Percentiles rank a stretch among this genome's conserved stretches.
Evolutionary conservation across 2,329 filamentous ascomycete genomes (phyloP).

Genomic region (Cladophialophora bantiana): DNA sequence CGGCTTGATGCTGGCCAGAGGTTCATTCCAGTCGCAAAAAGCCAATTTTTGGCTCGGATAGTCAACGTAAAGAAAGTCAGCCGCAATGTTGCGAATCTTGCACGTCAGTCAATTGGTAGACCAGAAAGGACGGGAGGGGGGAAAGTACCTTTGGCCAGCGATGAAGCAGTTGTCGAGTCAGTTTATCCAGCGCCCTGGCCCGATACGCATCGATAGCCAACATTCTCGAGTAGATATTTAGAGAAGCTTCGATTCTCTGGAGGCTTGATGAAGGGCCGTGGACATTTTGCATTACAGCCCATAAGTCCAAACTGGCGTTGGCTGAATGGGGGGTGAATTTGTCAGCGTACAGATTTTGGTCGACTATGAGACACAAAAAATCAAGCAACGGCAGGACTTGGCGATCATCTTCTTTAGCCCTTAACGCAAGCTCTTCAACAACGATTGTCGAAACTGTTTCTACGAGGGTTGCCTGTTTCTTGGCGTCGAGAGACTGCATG

Average conservation of each 20-base stretch:
- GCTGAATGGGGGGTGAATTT: constrained; percentile 12
- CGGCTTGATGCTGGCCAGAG: constrained; percentile 33
- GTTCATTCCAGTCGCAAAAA: constrained; percentile 37
- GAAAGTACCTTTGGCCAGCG: constrained; percentile 36
- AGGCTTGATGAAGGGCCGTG: constrained; percentile 85
- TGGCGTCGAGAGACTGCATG: constrained; percentile 23
- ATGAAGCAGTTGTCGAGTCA: constrained; percentile 39
- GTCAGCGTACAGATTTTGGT: constrained; percentile 56
- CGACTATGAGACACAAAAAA: constrained; percentile 76
- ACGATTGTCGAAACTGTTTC: constrained; percentile 59
- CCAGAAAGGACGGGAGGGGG: background rate
- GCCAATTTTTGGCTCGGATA: constrained; percentile 31
- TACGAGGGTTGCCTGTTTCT: constrained; percentile 7
- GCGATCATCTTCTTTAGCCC: constrained; percentile 67
- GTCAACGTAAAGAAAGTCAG: constrained; percentile 38
- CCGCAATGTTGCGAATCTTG: constrained; percentile 36
- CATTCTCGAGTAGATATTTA: constrained; percentile 71
- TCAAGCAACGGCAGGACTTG: constrained; percentile 78
- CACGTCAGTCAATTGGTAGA: constrained; percentile 9
- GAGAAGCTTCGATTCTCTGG: constrained; percentile 78
- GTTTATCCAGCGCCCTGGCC: constrained; percentile 33
- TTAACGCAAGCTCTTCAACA: constrained; percentile 59
- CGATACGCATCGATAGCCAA: constrained; percentile 23
- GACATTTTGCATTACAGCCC: constrained; percentile 74
- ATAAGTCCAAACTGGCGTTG: constrained; percentile 61